Conservation (phyloP, 1,284 basidiomycete species). For the Boletus sp. region DNA sequence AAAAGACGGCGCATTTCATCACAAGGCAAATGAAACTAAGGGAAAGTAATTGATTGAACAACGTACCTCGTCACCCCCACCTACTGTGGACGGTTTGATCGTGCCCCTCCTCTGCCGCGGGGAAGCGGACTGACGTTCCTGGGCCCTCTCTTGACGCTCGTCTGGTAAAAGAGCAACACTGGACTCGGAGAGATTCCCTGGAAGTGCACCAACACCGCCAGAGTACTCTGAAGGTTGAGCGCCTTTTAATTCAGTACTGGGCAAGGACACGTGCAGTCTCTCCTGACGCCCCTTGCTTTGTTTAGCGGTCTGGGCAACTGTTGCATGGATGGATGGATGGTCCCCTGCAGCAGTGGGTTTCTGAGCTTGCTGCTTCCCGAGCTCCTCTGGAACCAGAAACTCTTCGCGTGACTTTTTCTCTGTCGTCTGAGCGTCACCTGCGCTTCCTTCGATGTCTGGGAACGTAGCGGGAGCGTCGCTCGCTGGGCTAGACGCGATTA, state of each 20-base stretch:
- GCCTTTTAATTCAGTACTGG: slow-evolving; percentile 28
- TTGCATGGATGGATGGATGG: background rate
- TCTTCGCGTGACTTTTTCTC: background rate
- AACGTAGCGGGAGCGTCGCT: slow-evolving; percentile 10
- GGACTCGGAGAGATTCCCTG: slow-evolving; percentile 31
- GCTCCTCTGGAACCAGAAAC: background rate
- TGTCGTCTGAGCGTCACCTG: background rate
- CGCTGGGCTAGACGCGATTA: slow-evolving; percentile 14
- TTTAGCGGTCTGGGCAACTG: slow-evolving; percentile 9
- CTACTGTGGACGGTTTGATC: slow-evolving; percentile 8
- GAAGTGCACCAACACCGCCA: slow-evolving; percentile 30
- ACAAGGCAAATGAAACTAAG: background rate
- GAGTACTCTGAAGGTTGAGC: slow-evolving; percentile 28
- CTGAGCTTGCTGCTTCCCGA: background rate
- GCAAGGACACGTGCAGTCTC: slow-evolving; percentile 17
- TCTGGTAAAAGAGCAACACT: slow-evolving; percentile 33
- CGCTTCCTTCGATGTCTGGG: background rate
- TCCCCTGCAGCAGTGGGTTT: background rate
- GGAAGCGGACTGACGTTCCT: background rate
- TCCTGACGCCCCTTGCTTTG: slow-evolving; percentile 2
- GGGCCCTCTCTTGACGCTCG: slow-evolving; percentile 22
- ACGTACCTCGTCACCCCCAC: slow-evolving; percentile 23
- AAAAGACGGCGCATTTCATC: background rate
- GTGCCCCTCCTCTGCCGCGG: slow-evolving; percentile 22
- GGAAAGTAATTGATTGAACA: background rate